Evolutionary conservation across 2,329 filamentous ascomycete genomes (phyloP).

Genomic region (Claviceps sp.): DNA sequence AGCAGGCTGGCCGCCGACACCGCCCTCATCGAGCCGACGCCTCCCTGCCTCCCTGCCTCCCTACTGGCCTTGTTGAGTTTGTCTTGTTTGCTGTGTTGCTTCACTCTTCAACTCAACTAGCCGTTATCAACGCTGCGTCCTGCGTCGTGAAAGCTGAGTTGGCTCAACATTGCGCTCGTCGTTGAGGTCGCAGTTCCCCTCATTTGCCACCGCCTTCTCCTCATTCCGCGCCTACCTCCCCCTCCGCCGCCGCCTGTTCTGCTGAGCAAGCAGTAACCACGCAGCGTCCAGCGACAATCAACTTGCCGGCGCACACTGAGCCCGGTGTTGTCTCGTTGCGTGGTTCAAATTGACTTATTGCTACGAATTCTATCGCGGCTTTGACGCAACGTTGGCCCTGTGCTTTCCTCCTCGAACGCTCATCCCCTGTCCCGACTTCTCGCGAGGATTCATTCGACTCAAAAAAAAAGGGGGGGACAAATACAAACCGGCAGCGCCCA

Average conservation of each 20-base stretch:
- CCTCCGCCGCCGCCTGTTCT: background rate
- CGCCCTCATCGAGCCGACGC: background rate
- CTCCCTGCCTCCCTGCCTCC: background rate
- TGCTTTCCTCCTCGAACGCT: too few relatives aligned
- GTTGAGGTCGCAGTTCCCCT: background rate
- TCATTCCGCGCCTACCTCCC: background rate
- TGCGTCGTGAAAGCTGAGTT: background rate
- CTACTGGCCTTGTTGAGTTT: background rate
- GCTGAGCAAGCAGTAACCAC: background rate
- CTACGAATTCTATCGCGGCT: background rate
- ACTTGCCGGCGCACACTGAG: background rate
- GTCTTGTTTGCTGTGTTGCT: background rate
- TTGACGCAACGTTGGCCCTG: too few relatives aligned
- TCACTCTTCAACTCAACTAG: background rate
- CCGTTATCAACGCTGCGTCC: background rate
- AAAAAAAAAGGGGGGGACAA: background rate
- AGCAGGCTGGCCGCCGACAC: background rate
- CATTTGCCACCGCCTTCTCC: background rate
- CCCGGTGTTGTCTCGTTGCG: conserved; percentile 1
- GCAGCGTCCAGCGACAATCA: background rate
- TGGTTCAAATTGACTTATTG: background rate
- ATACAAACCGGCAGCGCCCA: background rate
- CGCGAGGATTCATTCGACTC: too few relatives aligned
- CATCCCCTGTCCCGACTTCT: too few relatives aligned
- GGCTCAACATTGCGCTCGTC: background rate